These are phyloP conservation scores for Eucalyptus cloeziana DNA, from an alignment of 345 rosid genomes.

Conservation along the genomic window DNA sequence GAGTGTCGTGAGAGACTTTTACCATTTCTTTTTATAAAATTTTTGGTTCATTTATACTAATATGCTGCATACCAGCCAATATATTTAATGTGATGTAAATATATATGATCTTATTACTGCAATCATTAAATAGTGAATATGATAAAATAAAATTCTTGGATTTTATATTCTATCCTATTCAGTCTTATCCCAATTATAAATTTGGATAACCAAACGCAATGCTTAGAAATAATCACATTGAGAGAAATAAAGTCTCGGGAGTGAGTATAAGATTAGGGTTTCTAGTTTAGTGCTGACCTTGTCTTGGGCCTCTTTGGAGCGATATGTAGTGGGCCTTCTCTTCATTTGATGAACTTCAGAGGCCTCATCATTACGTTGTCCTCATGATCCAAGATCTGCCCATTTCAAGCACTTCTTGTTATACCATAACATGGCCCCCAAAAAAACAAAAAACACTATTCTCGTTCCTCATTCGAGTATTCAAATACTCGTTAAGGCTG, in stretches of 20 bases:
- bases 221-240: background rate
- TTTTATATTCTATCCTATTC: rapidly evolving
- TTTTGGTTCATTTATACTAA: too few species aligned
- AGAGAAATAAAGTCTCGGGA: background rate
- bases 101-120: rapidly evolving
- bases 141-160: too few species aligned
- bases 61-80: too few species aligned
- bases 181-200: rapidly evolving
- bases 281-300: background rate
- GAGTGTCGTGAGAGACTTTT: too few species aligned
- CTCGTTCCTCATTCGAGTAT: background rate
- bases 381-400: constrained; percentile 91
- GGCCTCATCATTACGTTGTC: constrained; percentile 97
- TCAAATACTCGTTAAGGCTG: background rate
- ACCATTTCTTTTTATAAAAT: too few species aligned
- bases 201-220: too few species aligned
- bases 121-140: rapidly evolving
- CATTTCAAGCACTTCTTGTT: background rate
- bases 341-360: constrained; percentile 32
- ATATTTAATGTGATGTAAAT: too few species aligned
- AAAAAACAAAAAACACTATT: background rate
- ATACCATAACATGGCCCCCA: background rate
- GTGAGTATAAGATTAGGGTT: background rate
- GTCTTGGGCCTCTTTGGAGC: background rate
- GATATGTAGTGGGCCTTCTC: background rate